phyloP scores from a whole-genome alignment of 2,329 filamentous ascomycete species.

The Colletotrichum chrysophilum region DNA sequence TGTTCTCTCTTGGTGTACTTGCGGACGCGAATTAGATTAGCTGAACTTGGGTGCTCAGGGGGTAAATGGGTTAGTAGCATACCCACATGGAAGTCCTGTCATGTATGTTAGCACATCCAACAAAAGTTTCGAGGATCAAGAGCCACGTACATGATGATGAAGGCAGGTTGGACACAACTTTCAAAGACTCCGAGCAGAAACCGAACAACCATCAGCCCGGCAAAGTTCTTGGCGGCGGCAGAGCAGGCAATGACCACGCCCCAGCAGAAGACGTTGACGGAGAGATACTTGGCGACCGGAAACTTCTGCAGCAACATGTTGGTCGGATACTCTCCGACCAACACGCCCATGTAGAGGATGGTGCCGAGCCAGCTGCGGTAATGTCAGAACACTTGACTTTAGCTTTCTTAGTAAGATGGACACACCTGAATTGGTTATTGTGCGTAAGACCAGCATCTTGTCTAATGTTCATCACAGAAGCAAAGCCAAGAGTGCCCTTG shows the following conservation, averaged over 20 bases:
- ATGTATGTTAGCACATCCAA: neutral
- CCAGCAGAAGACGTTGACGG: slow-evolving; percentile 44
- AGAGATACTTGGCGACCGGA: slow-evolving; percentile 1
- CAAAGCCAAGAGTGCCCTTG: slow-evolving; percentile 42
- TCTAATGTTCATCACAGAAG: slow-evolving; percentile 58
- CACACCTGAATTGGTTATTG: slow-evolving; percentile 23
- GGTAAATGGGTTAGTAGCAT: neutral
- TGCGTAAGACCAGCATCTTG: slow-evolving; percentile 48
- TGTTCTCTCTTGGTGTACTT: slow-evolving; percentile 57
- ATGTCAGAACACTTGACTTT: slow-evolving; percentile 44
- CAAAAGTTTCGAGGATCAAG: too few relatives aligned
- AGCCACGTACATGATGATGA: slow-evolving; percentile 40
- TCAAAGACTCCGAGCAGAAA: slow-evolving; percentile 26
- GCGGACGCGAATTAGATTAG: neutral
- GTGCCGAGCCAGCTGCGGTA: slow-evolving; percentile 55
- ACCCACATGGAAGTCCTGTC: slow-evolving; percentile 42
- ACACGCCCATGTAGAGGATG: slow-evolving; percentile 63
- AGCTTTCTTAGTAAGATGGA: too few relatives aligned
- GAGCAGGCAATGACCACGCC: slow-evolving; percentile 43
- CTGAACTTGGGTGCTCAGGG: neutral
- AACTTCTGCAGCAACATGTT: slow-evolving; percentile 58
- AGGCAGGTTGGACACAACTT: slow-evolving; percentile 43
- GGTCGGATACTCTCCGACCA: slow-evolving; percentile 65
- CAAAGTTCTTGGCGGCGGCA: slow-evolving; percentile 14
- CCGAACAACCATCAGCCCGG: slow-evolving; percentile 18